Base-by-base conservation (phyloP, 495 filamentous ascomycete genomes). In the Lasiosphaeris hirsuta region DNA sequence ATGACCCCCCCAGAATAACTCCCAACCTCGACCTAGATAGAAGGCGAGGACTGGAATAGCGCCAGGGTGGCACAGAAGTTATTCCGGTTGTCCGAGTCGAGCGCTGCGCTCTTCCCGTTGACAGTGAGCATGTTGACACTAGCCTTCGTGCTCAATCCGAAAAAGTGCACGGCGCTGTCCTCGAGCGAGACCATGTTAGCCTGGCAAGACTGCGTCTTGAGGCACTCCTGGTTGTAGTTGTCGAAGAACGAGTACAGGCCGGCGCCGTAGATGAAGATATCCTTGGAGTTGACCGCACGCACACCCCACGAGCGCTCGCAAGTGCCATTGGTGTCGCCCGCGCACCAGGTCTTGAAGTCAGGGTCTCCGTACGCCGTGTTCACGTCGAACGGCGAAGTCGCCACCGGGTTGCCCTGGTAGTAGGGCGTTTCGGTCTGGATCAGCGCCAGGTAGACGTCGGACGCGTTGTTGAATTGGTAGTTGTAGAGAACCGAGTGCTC, bases 351-450 rank as follows among this genome's bases (percentile, higher is more conserved):
- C 1, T 75, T 71, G 74, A 92, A 97, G 63, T 84, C 81, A 0
- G 93, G 93, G 65, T 97, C 93, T 58, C 78, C 79, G 72, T 77
- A 94, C 6, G 73, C 72, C 38, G 76, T 39, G 55, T 89, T 82
- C 15, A 84, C 72, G 0, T 81, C 78, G 75, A 87, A 90, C 5
- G 89, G 87, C 17, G 74, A 74, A 13, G 86, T 78, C 1, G 90
- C 83, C 58, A 82, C 78, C 0, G 93, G 92, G 78, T 96, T 96
- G 64, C 83, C 80, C 72, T 95, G 90, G 78, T 86, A 92, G 76
- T 97, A 96, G 10, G 92, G 89, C 1, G 93, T 96, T 70, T 97
- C 93, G 15, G 90, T 86, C 73, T 97, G 93, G 62, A 96, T 93
- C 38, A 90, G 74, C 2, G 84, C 87, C 76, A 93, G 88, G 74